Conservation (phyloP, 2,329 filamentous ascomycete species). For the Colletotrichum noveboracense region DNA sequence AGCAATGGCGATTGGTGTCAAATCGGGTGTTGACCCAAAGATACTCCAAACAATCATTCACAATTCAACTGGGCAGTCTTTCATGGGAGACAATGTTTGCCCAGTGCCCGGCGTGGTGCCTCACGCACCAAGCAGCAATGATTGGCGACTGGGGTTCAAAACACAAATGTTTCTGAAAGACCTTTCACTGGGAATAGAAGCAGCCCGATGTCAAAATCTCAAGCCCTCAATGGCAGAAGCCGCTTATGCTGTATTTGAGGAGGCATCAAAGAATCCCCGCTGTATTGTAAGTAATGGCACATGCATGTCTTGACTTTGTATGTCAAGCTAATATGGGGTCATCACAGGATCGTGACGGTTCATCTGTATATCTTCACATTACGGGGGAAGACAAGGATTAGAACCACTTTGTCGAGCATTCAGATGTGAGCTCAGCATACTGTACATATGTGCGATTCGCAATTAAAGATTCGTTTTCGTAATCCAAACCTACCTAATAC, state of each 20-base stretch:
- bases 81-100: neutral
- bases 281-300: neutral
- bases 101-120: neutral
- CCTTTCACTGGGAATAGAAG: neutral
- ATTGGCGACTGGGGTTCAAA: neutral
- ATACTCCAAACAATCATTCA: neutral
- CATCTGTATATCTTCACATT: neutral
- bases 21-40: neutral
- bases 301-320: neutral
- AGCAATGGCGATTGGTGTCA: neutral
- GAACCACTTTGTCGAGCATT: neutral
- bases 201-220: neutral
- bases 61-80: neutral
- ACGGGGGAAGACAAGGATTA: neutral
- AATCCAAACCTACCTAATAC: neutral
- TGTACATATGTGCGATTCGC: neutral
- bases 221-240: neutral
- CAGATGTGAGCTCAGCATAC: neutral
- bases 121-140: neutral
- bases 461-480: neutral
- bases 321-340: neutral
- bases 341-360: neutral
- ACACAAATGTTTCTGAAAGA: neutral
- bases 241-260: neutral
- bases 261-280: neutral